Base-by-base conservation (phyloP, 1,139 yeast genomes). In the Petasospora fabianii region DNA sequence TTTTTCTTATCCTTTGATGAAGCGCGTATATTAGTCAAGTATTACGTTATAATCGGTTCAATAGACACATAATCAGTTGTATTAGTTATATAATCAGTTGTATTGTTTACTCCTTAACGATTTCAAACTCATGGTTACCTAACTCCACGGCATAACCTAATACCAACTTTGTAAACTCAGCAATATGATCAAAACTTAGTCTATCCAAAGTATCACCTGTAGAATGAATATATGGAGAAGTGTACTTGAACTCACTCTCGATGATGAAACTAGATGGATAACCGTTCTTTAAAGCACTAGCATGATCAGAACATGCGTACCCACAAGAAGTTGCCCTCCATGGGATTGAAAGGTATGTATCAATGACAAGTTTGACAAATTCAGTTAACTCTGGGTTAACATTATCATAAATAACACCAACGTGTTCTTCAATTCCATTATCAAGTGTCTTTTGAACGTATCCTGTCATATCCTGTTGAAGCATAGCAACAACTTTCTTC, bases 381-480 rank as follows among this genome's bases (percentile, higher is more conserved):
- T 71, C 64, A 39, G 82, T 81, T 51, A 88, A 73, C 8, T 55
- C 66, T 0, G 63, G 62, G 26, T 84, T 73, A 12, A 85, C 83
- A 61, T 77, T 80, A 65, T 90, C 97, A 2, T 77, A 73, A 45
- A 88, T 78, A 35, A 90, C 70, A 12, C 96, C 97, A 53, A 88
- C 73, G 55, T 83, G 85, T 43, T 82, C 90, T 36, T 73, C 75
- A n/a, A 68, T 59, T 5, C 81, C 83, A 30, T 65, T 67, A 35
- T 75, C 79, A 19, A 68, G 55, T 17, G 81, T 65, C 35, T 72
- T 75, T 34, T 75, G 72, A 8, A 82, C 75, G 56, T 73, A 88
- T 0, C 97, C 97, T 1, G 97, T 86, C 97, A 90, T 90, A 58
- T 90, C 97, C 60, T 88, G 96, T 61, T 90, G 97, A 36, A 90